A percentile compares a stretch with the other conserved stretches of the same genome.
Conservation (phyloP, 768 basidiomycete species). For the Ephemerocybe angulata region DNA sequence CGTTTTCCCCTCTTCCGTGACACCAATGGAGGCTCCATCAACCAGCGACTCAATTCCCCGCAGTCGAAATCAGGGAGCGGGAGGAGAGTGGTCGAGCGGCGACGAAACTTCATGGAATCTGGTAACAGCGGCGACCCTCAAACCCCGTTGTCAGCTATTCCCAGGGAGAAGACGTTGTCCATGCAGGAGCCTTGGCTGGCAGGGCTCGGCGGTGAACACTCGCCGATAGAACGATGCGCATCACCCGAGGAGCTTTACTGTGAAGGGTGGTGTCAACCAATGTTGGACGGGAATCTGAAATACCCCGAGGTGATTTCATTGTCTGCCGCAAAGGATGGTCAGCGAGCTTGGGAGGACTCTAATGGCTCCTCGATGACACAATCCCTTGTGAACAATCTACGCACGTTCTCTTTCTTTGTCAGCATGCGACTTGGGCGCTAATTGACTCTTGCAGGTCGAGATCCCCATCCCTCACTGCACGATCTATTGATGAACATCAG, state of each 20-base stretch:
- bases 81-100: neutral
- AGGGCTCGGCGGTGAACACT: slow-evolving; percentile 2
- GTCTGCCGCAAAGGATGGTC: slow-evolving; percentile 34
- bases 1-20: neutral
- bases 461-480: slow-evolving; percentile 27
- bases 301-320: slow-evolving; percentile 36
- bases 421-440: neutral
- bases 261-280: slow-evolving; percentile 6
- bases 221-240: slow-evolving; percentile 18
- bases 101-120: neutral
- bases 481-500: slow-evolving; percentile 29
- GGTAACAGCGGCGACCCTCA: neutral
- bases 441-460: slow-evolving; percentile 14
- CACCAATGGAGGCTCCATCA: neutral
- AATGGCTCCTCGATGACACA: slow-evolving; percentile 36
- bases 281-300: neutral
- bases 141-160: neutral
- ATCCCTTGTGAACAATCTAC: neutral
- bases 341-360: slow-evolving; percentile 34
- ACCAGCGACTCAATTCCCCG: neutral
- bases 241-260: slow-evolving; percentile 33
- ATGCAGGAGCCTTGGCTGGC: too few relatives aligned
- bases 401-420: neutral
- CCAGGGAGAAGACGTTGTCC: neutral
- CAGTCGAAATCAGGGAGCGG: neutral